These are phyloP conservation scores for Scheffersomyces lignicola DNA, from an alignment of 1,139 yeast genomes.

Conservation along the genomic window DNA sequence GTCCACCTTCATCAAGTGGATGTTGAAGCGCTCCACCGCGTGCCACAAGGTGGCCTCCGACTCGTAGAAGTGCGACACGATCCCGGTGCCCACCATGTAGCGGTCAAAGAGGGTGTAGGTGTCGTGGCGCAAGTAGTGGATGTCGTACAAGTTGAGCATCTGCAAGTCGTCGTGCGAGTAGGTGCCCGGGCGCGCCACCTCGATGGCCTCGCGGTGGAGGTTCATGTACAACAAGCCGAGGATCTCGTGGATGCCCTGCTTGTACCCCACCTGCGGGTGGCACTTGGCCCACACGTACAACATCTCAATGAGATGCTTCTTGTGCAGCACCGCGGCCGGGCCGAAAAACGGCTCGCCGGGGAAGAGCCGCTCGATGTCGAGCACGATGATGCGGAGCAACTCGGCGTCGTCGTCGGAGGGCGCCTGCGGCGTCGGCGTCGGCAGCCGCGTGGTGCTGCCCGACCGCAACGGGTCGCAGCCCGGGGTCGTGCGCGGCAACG, in stretches of 20 bases:
- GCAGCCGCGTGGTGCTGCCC: conserved; percentile 3
- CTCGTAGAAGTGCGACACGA: conserved; percentile 42
- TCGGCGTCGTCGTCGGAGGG: conserved; percentile 18
- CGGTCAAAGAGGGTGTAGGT: conserved; percentile 46
- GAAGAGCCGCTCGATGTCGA: conserved; percentile 64
- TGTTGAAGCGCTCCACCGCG: conserved; percentile 49
- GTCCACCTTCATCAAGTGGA: conserved; percentile 48
- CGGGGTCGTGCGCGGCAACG: conserved; percentile 15
- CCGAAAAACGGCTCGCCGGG: conserved; percentile 59
- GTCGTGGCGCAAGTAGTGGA: conserved; percentile 44
- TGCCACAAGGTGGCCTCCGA: conserved; percentile 38
- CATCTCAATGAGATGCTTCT: conserved; percentile 49
- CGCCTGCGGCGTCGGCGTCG: conserved; percentile 7
- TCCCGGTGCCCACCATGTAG: conserved; percentile 39
- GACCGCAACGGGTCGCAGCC: conserved; percentile 12
- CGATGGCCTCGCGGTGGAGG: conserved; percentile 41
- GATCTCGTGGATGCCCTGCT: conserved; percentile 72
- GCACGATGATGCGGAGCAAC: conserved; percentile 47
- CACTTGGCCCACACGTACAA: conserved; percentile 56
- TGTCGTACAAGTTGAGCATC: conserved; percentile 40
- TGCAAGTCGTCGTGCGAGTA: conserved; percentile 33
- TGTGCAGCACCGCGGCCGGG: conserved; percentile 19
- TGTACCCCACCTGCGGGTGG: conserved; percentile 55
- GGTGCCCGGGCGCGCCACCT: conserved; percentile 34
- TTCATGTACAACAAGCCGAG: conserved; percentile 59